Percentiles rank a stretch among this genome's conserved stretches.
phyloP scores from a whole-genome alignment of 371 early-diverging fungal genomes.

The Mucor lusitanicus region DNA sequence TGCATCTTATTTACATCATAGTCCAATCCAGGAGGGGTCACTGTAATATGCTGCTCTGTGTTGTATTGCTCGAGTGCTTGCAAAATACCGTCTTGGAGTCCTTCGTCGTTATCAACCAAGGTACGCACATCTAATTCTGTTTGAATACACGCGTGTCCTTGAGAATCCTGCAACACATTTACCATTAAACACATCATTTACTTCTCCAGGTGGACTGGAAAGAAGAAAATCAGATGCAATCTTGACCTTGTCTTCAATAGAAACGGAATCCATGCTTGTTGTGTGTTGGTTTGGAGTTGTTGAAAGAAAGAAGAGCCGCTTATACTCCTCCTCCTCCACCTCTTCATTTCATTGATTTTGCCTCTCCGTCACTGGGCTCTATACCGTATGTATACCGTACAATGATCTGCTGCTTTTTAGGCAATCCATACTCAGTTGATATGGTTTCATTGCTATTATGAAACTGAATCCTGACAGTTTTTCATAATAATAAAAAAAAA shows the following conservation, averaged over 20 bases:
- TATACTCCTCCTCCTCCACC: neutral
- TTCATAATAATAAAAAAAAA: neutral
- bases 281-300: neutral
- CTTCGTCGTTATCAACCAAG: conserved; percentile 81
- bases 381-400: neutral
- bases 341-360: neutral
- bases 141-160: neutral
- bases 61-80: conserved; percentile 82
- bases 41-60: conserved; percentile 78
- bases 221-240: conserved; percentile 83
- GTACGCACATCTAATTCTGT: conserved; percentile 79
- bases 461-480: neutral
- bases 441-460: neutral
- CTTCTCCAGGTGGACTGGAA: conserved; percentile 94
- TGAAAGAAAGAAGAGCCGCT: neutral
- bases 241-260: conserved; percentile 68
- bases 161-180: neutral
- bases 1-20: conserved; percentile 51
- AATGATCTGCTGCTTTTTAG: neutral
- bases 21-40: conserved; percentile 63
- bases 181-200: conserved; percentile 96
- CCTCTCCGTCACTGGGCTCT: neutral
- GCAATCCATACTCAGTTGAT: neutral
- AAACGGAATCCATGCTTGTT: conserved; percentile 17
- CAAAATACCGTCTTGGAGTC: conserved; percentile 72